Percentiles rank a stretch among this genome's conserved stretches.
phyloP scores from a whole-genome alignment of 2,329 filamentous ascomycete species.

The Ramularia endophylla region DNA sequence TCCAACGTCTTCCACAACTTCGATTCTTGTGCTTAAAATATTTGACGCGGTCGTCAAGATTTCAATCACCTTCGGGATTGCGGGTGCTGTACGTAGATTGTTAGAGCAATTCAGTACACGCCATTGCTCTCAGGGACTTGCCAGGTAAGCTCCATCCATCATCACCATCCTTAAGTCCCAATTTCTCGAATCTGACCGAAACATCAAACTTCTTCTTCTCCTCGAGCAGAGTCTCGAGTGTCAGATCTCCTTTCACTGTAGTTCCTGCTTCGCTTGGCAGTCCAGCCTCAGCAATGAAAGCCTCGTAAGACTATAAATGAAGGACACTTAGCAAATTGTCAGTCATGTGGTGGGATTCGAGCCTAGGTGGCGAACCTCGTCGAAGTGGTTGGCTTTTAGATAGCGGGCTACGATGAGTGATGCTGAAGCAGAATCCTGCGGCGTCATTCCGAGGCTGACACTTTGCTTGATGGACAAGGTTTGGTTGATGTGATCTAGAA shows the following conservation, averaged over 20 bases:
- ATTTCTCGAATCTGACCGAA: constrained; percentile 50
- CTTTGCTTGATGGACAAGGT: no score
- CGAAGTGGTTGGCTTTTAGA: constrained; percentile 33
- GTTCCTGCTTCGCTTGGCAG: constrained; percentile 47
- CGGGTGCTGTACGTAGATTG: constrained; percentile 5
- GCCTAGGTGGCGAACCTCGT: constrained; percentile 22
- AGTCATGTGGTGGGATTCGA: constrained; percentile 1
- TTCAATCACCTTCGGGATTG: constrained; percentile 33
- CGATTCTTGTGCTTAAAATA: constrained; percentile 41
- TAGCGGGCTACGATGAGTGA: constrained; percentile 35
- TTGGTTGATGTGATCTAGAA: no score
- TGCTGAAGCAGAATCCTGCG: no score
- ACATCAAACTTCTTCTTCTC: constrained; percentile 56
- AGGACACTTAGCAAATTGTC: constrained; percentile 13
- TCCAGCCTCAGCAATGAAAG: constrained; percentile 53
- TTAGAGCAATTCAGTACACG: no score
- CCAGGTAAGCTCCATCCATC: constrained; percentile 43
- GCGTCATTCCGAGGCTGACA: no score
- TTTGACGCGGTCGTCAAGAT: constrained; percentile 47
- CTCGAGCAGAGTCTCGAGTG: constrained; percentile 54
- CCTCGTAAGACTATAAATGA: constrained; percentile 45
- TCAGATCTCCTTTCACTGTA: constrained; percentile 41
- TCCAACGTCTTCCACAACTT: constrained; percentile 14
- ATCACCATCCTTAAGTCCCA: constrained; percentile 40
- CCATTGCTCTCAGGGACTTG: constrained; percentile 23